Evolutionary conservation across 176 grass and related monocot species (phyloP), one percentile per base, ranked within the genome.

Genomic region (Alloteropsis semialata): DNA sequence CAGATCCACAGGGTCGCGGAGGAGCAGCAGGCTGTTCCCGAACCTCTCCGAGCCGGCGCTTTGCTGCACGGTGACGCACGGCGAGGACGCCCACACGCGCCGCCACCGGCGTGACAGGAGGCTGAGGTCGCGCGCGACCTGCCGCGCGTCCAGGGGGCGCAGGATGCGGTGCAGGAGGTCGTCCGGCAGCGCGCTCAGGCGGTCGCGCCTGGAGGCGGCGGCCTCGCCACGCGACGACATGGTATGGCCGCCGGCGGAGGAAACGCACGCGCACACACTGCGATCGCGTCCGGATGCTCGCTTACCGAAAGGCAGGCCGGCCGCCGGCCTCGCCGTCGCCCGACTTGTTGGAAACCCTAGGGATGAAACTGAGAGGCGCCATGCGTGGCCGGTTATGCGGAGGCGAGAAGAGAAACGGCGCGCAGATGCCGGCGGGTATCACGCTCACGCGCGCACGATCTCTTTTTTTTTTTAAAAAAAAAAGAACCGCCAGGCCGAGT

Each of bases 91-190:
- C 71, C 71, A 74, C 10, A 74, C 16, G 29, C 32, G 46, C 28
- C 71, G 46, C 71, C 71, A 74, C 46, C 71, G 71, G 28, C 71
- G 71, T 17, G 46, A 74, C 46, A 74, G 46, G 45, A 32, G 70
- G 27, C 45, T 73, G 70, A 46, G 32, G 13, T 51, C 17, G 44
- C 69, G 25, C 3, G 12, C 70, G 70, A 25, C 16, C 28, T 50
- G 45, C 71, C 71, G 71, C 46, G 71, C 46, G 28, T 74, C 71
- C 17, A 74, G 71, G 46, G 2, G 8, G 0, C 71, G 46, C 28
- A 74, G 71, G 17, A 74, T 53, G 71, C 71, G 71, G 71, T 53
- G 46, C 17, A 53, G 71, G 71, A 74, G 29, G 71, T 74, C 71
- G 29, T 74, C 46, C 4, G 46, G 32, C 17, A 74, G 71, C 9